These are phyloP conservation scores for Pinus taeda DNA, from an alignment of 75 land plant species.

Conservation along the genomic window DNA sequence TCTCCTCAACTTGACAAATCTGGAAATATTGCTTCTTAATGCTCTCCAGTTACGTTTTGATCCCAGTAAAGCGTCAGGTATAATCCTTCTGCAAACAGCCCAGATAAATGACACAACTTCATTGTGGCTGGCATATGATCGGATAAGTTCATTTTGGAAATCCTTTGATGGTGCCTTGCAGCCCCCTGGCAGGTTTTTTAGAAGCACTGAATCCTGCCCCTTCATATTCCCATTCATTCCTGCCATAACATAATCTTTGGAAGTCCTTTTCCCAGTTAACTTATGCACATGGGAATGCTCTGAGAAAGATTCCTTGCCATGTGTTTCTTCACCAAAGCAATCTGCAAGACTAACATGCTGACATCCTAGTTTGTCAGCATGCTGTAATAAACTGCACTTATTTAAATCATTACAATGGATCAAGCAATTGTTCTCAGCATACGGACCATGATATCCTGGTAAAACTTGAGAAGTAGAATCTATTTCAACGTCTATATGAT, in stretches of 20 bases:
- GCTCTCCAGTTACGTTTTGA: constrained; percentile 57
- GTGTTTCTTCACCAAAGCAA: neutral
- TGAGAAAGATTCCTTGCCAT: neutral
- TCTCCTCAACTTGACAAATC: constrained; percentile 67
- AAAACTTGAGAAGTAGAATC: too few species aligned
- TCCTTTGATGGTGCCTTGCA: neutral
- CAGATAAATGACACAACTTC: constrained; percentile 82
- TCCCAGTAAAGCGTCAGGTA: constrained; percentile 76
- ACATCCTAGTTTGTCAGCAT: too few species aligned
- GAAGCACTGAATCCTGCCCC: neutral
- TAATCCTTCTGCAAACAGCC: constrained; percentile 74
- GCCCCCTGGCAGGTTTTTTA: neutral
- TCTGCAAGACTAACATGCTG: neutral
- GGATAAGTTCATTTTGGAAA: too few species aligned
- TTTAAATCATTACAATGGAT: too few species aligned
- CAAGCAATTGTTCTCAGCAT: too few species aligned
- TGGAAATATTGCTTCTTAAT: constrained; percentile 59
- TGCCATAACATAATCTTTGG: neutral
- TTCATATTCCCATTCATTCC: neutral
- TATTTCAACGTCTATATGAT: too few species aligned
- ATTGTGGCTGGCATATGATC: constrained; percentile 29
- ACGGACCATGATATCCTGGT: too few species aligned
- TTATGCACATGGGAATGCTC: neutral
- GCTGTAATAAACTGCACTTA: too few species aligned
- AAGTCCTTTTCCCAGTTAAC: neutral